phyloP scores from a whole-genome alignment of 306 rosid genomes.

The Cucurbita moschata region DNA sequence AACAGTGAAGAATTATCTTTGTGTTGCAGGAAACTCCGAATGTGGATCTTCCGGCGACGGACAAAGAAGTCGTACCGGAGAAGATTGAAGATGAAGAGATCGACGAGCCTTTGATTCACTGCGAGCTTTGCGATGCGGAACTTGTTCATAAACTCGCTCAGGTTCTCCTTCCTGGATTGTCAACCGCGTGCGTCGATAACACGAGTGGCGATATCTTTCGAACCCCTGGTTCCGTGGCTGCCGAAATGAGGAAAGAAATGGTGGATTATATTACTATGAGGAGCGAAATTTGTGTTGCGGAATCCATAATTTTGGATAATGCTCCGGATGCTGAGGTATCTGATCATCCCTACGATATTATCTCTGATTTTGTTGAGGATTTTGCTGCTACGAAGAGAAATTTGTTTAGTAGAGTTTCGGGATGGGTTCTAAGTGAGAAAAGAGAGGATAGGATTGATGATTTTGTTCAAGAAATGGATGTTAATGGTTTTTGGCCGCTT shows the following conservation, averaged over 20 bases:
- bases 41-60: constrained; percentile 28
- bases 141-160: constrained; percentile 63
- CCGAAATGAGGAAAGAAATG: constrained; percentile 66
- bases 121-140: constrained; percentile 55
- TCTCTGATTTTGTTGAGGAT: constrained; percentile 65
- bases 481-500: constrained; percentile 55
- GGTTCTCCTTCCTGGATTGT: constrained; percentile 58
- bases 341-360: constrained; percentile 55
- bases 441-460: constrained; percentile 86
- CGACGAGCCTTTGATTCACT: constrained; percentile 26
- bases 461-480: constrained; percentile 63
- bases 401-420: constrained; percentile 56
- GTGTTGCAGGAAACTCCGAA: constrained; percentile 26
- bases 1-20: neutral
- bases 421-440: constrained; percentile 63
- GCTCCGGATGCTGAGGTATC: constrained; percentile 33
- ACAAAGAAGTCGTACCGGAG: constrained; percentile 35
- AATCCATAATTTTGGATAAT: constrained; percentile 44
- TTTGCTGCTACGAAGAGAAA: constrained; percentile 48
- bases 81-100: constrained; percentile 48
- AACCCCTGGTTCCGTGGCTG: constrained; percentile 57
- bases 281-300: constrained; percentile 64
- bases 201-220: constrained; percentile 57
- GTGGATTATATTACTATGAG: constrained; percentile 43
- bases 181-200: constrained; percentile 63